Evolutionary conservation across 306 rosid genomes (phyloP), one percentile per base, ranked within the genome.

Genomic region (Corylus heterophylla): DNA sequence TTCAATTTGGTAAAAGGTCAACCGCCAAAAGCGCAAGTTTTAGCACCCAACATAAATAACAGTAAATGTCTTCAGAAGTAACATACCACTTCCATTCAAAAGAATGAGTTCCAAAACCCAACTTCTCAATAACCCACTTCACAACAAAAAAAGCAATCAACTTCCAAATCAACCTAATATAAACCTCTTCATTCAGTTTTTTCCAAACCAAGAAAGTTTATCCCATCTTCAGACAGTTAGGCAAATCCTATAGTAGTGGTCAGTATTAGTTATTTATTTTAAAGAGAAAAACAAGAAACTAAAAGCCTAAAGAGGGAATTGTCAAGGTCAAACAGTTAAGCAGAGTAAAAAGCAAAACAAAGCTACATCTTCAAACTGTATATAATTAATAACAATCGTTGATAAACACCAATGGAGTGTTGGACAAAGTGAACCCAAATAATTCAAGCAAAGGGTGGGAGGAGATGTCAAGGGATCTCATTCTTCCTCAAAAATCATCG

Each of bases 351-450:
- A 9, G 39, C 12, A 52, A n/a, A 67, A 51, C 22, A 12, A 63
- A 76, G 50, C 69, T 5, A 7, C 3, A 3, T 9, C 16, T 73
- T 10, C 64, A 16, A 52, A 63, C 45, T 0, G 4, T 5, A 63
- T 2, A 7, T 13, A 31, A 63, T 13, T 39, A 11, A 5, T 2
- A 54, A 50, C 17, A 54, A 67, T 48, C 0, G 29, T 4, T 18
- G 16, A 9, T 67, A 35, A 66, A 39, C 71, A 66, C 22, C 10
- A 18, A 35, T 16, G 13, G 16, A 66, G 48, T 27, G 25, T 39
- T 66, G 71, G 71, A 67, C 18, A 67, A 13, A 67, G 49, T 8
- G 12, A 67, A 67, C 49, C 51, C 71, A 67, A 67, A 18, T 8
- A 31, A 39, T 39, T 18, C 3, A 3, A 37, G 49, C n/a, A 35